These are phyloP conservation scores for Cytospora leucostoma DNA, from an alignment of 2,329 filamentous ascomycete genomes.

Conservation along the genomic window DNA sequence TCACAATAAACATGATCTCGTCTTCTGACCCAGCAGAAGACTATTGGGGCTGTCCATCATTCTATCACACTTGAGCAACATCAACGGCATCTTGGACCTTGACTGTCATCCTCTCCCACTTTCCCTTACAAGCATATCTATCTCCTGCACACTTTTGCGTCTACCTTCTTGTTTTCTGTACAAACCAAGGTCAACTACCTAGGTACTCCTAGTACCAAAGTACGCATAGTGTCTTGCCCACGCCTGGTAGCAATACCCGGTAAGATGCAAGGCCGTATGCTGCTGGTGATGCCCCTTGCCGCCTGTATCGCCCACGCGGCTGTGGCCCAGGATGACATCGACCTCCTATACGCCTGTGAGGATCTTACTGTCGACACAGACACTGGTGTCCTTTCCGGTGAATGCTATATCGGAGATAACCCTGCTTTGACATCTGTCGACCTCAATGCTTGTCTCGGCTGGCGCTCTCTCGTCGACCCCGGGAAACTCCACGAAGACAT, in stretches of 20 bases:
- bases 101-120: neutral
- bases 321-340: neutral
- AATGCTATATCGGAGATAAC: neutral
- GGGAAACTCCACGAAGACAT: neutral
- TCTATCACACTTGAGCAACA: neutral
- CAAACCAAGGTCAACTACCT: neutral
- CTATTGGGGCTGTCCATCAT: neutral
- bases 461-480: neutral
- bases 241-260: neutral
- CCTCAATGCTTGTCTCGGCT: conserved; percentile 20
- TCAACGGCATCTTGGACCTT: neutral
- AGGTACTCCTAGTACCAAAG: neutral
- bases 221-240: neutral
- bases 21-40: neutral
- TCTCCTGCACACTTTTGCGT: neutral
- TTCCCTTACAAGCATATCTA: neutral
- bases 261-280: conserved; percentile 15
- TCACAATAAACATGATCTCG: neutral
- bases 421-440: conserved; percentile 2
- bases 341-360: conserved; percentile 14
- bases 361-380: conserved; percentile 2
- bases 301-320: neutral
- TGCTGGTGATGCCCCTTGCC: neutral
- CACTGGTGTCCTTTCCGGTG: conserved; percentile 11
- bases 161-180: neutral